A percentile compares a stretch with the other conserved stretches of the same genome.
Evolutionary conservation across 768 basidiomycete genomes (phyloP).

Genomic region (Chalciporus chontae): DNA sequence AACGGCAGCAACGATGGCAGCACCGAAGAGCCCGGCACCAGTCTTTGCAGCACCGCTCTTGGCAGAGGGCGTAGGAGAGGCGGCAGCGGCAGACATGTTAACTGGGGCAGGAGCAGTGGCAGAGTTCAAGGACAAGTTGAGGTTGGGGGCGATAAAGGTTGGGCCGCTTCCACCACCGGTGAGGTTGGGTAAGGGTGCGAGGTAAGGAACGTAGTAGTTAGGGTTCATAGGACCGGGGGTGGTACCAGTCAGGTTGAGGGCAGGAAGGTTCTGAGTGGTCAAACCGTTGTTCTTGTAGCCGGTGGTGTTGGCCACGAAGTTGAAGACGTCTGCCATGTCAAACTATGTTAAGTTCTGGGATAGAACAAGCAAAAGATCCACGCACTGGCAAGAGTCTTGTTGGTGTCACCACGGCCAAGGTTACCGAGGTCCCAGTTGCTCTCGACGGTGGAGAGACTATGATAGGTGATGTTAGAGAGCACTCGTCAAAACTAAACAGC

Average conservation of each 20-base stretch:
- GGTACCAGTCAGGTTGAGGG: constrained; percentile 40
- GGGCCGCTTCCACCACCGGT: constrained; percentile 41
- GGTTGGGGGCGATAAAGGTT: constrained; percentile 35
- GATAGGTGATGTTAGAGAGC: not conserved
- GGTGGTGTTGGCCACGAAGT: constrained; percentile 45
- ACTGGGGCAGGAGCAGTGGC: constrained; percentile 36
- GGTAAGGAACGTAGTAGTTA: constrained; percentile 39
- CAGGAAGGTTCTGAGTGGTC: constrained; percentile 27
- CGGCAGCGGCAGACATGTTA: constrained; percentile 33
- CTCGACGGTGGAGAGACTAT: constrained; percentile 48
- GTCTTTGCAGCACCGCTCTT: constrained; percentile 1
- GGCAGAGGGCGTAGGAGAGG: constrained; percentile 1
- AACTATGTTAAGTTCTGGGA: not conserved
- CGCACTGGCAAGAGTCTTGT: constrained; percentile 35
- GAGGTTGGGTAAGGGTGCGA: constrained; percentile 39
- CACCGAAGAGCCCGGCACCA: constrained; percentile 9
- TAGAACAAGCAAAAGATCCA: not conserved
- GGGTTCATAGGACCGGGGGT: constrained; percentile 44
- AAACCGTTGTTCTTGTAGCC: constrained; percentile 40
- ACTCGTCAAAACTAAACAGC: not conserved
- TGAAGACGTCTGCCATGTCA: constrained; percentile 44
- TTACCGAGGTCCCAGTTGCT: constrained; percentile 61
- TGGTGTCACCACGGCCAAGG: constrained; percentile 56
- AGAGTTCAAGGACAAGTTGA: constrained; percentile 35
- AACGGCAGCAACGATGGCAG: constrained; percentile 1